These are phyloP conservation scores for Aegilops bicornis DNA, from an alignment of 176 grass and related monocot species.

Conservation along the genomic window DNA sequence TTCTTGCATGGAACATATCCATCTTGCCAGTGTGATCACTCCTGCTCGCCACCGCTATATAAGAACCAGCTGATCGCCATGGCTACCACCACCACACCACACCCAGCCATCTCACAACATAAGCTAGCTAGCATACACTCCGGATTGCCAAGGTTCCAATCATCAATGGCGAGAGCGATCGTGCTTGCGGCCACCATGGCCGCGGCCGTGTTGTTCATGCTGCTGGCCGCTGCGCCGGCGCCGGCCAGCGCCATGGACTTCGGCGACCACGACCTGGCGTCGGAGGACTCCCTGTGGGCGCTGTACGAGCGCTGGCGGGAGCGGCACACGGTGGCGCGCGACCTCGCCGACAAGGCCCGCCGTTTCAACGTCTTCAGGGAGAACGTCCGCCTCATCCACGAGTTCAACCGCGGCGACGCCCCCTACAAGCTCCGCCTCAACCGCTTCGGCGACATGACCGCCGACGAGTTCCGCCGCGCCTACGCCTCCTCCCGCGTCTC, in stretches of 20 bases:
- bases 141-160: no score
- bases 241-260: slow-evolving; percentile 50
- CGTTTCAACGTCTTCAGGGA: slow-evolving; percentile 83
- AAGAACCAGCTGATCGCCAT: not conserved
- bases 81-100: slow-evolving; percentile 1
- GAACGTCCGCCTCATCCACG: slow-evolving; percentile 74
- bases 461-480: slow-evolving; percentile 62
- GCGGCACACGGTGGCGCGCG: slow-evolving; percentile 52
- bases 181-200: not conserved
- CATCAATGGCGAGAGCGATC: not conserved
- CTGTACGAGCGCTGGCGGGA: slow-evolving; percentile 78
- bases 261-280: slow-evolving; percentile 52
- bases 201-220: not conserved
- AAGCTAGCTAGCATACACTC: not conserved
- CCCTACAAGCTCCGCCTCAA: slow-evolving; percentile 87
- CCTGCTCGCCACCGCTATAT: slow-evolving; percentile 11
- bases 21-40: not conserved
- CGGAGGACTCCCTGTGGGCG: slow-evolving; percentile 61
- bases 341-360: slow-evolving; percentile 51
- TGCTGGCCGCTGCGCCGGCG: not conserved
- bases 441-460: slow-evolving; percentile 80
- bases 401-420: slow-evolving; percentile 53
- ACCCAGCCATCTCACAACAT: not conserved
- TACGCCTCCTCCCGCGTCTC: slow-evolving; percentile 56
- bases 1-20: slow-evolving; percentile 31